Evolutionary conservation across 1,139 yeast genomes (phyloP).

Genomic region (Eremothecium coryli): DNA sequence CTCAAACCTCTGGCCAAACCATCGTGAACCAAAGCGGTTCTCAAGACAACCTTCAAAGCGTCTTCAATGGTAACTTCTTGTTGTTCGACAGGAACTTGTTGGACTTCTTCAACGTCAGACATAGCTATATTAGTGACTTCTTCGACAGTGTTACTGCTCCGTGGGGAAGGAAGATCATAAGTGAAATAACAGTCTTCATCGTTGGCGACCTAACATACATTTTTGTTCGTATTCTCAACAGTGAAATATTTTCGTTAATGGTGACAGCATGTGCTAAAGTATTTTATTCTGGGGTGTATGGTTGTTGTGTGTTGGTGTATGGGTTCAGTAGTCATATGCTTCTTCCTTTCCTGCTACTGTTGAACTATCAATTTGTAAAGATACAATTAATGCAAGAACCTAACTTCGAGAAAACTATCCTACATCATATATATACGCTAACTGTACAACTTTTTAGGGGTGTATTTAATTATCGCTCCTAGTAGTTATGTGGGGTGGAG

Average conservation of each 20-base stretch:
- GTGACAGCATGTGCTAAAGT: too few species aligned
- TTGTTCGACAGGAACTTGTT: conserved; percentile 72
- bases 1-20: conserved; percentile 99
- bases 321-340: neutral
- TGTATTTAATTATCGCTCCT: too few species aligned
- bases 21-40: conserved; percentile 97
- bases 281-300: too few species aligned
- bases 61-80: conserved; percentile 95
- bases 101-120: conserved; percentile 81
- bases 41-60: conserved; percentile 95
- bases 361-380: neutral
- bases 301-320: neutral
- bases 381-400: neutral
- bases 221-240: too few species aligned
- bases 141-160: conserved; percentile 85
- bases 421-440: too few species aligned
- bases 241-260: too few species aligned
- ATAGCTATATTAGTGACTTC: conserved; percentile 58
- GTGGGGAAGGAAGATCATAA: conserved; percentile 32
- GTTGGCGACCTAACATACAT: too few species aligned
- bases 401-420: neutral
- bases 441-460: neutral
- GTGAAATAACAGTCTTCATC: too few species aligned
- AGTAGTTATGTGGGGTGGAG: too few species aligned
- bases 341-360: too few species aligned